Evolutionary conservation across 1,284 basidiomycete genomes (phyloP), one percentile per base, ranked within the genome.

Genomic region (Fomitopsis schrenkii): DNA sequence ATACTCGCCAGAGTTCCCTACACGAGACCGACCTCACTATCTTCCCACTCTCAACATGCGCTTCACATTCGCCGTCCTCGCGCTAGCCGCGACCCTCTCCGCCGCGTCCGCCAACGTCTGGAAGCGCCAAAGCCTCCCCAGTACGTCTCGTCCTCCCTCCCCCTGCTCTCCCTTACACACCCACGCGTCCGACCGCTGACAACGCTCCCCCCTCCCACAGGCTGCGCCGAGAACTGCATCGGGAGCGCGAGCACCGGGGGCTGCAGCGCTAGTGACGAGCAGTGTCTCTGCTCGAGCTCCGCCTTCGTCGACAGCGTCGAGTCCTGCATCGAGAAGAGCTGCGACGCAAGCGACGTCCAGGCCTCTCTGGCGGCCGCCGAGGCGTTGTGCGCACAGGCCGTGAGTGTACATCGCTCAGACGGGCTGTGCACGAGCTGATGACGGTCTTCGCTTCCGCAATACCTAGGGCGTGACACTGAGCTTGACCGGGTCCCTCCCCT

Each of bases 211-310:
- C 42, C 19, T 14, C 15, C 26, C 28, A 9, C 67, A 87, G 86
- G 28, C 58, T 88, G 86, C 67, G 79, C 83, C 5, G 38, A 58
- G 9, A 3, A 70, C n/a, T 88, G 86, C 72, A 66, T 84, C 15
- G 55, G 70, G 9, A 71, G 63, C 62, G 79, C 82, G 33, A 64
- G 78, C 65, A 67, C 72, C 35, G 80, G 75, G 55, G 67, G 64
- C 59, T 88, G 86, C 73, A 30, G 62, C 19, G 44, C 68, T 2
- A 70, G 68, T 15, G 82, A 87, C 69, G 76, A 80, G 68, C 64
- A 62, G 38, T 88, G 86, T 65, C 76, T 87, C 45, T 88, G 86
- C 80, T 75, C 75, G 7, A 76, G 72, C 70, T 4, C 66, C 12
- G 56, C 63, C 8, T 88, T 85, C 71, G 71, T 87, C 68, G 57